Conservation (phyloP, 306 rosid genomes). For the Fragaria ananassa region DNA sequence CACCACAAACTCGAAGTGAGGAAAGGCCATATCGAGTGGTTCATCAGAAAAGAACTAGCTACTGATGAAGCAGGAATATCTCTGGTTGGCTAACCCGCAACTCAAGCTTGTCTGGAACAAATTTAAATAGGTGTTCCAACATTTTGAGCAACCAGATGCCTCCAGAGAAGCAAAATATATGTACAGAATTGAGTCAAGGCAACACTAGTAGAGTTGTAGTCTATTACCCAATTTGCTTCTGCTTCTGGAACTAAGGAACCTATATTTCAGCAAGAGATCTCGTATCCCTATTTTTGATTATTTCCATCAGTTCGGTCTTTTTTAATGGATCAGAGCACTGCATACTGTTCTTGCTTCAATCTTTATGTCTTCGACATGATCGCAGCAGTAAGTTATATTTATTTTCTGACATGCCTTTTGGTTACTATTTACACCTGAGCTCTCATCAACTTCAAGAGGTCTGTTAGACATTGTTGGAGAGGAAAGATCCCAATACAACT, state of each 20-base stretch:
- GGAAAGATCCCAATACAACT: too few relatives aligned
- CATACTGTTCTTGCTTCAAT: constrained; percentile 27
- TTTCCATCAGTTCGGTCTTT: constrained; percentile 42
- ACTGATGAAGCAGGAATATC: not conserved
- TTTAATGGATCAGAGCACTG: constrained; percentile 17
- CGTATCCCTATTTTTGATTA: constrained; percentile 41
- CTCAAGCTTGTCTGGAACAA: not conserved
- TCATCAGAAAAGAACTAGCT: not conserved
- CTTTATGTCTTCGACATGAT: constrained; percentile 30
- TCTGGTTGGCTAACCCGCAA: not conserved
- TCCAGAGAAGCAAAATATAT: not conserved
- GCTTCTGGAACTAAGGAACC: constrained; percentile 17
- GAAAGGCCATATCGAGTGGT: not conserved
- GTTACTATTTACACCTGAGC: constrained; percentile 32
- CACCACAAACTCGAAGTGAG: not conserved
- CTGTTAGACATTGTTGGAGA: too few relatives aligned
- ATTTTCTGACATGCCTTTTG: constrained; percentile 37
- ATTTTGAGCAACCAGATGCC: not conserved
- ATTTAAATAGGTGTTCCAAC: not conserved
- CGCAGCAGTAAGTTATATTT: constrained; percentile 11
- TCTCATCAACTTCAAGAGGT: too few relatives aligned
- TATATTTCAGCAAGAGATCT: constrained; percentile 32
- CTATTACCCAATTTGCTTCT: constrained; percentile 17
- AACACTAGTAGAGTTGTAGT: not conserved
- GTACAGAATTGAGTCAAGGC: not conserved